These are phyloP conservation scores for Omphalea diandra DNA, from an alignment of 441 rosid genomes.

Conservation along the genomic window DNA sequence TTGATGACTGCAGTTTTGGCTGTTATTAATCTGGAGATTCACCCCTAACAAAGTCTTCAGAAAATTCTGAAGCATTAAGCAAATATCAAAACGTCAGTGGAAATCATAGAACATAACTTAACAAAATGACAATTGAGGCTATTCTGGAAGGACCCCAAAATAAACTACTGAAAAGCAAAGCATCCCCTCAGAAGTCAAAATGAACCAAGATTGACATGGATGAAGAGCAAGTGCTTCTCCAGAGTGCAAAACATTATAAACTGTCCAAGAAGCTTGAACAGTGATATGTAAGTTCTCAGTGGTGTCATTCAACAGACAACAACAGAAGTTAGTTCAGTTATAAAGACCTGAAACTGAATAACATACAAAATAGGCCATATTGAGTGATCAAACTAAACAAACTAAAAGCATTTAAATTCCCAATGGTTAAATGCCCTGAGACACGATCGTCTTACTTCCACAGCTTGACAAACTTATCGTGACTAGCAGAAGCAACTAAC, in stretches of 20 bases:
- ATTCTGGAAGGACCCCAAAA: too few species aligned
- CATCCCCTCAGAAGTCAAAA: too few species aligned
- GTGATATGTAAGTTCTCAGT: slow-evolving; percentile 9
- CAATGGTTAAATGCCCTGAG: not conserved
- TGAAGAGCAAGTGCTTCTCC: slow-evolving; percentile 4
- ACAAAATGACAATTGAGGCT: too few species aligned
- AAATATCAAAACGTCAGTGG: too few species aligned
- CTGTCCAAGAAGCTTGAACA: slow-evolving; percentile 19
- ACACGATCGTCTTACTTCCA: slow-evolving; percentile 56
- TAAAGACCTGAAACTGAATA: slow-evolving; percentile 6
- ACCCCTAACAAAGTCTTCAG: too few species aligned
- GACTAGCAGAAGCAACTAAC: slow-evolving; percentile 86
- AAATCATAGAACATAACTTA: too few species aligned
- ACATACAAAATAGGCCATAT: slow-evolving; percentile 18
- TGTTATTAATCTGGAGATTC: too few species aligned
- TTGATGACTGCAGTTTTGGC: too few species aligned
- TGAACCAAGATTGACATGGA: too few species aligned
- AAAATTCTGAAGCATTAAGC: too few species aligned
- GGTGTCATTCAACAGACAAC: slow-evolving; percentile 19
- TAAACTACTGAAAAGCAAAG: too few species aligned
- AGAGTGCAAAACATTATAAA: slow-evolving; percentile 13
- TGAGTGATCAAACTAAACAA: slow-evolving; percentile 17
- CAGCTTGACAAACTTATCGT: slow-evolving; percentile 71
- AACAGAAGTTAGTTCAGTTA: slow-evolving; percentile 34
- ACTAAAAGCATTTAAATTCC: slow-evolving; percentile 7